Base-by-base conservation (phyloP, 2,329 filamentous ascomycete genomes). In the Fusarium citri region DNA sequence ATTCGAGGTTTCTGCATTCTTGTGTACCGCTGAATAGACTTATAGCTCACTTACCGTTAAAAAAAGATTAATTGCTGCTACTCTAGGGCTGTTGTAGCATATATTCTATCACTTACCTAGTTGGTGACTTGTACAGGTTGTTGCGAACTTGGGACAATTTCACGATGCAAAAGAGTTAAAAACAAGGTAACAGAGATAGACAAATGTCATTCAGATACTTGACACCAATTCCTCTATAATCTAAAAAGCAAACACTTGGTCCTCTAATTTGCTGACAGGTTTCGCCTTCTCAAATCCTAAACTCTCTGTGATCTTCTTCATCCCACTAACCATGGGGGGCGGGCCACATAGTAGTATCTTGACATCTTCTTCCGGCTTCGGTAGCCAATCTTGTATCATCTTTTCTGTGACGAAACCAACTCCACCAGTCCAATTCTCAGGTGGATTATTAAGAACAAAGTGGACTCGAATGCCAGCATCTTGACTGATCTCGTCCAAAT, bases 211-310 rank as follows among this genome's bases (percentile, higher is more conserved):
- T 3, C 5, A 18, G 3, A 30, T 10, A 34, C 1, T 40, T 40
- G 6, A 20, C 2, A 40, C n/a, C 6, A 3, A 2, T 40, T 4
- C 2, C 6, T 23, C 0, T 45, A 16, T 11, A n/a, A 10, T 8
- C 16, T 45, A 45, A 26, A 45, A 45, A 18, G 42, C 42, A 45
- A 45, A 45, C 8, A 45, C 42, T n/a, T 45, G 42, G 23, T 45
- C 42, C 6, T 45, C 42, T 45, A 25, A 26, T 26, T 26, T 45
- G 9, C 42, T 45, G 5, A 45, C 16, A 23, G 42, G 42, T 9
- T 16, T 15, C 16, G 16, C 42, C 15, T 45, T 45, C 15, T 45
- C 20, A 1, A 45, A 45, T 16, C 42, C 42, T n/a, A 45, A 23
- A 18, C 15, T 12, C 22, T 45, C 42, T 8, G 42, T 45, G 16